Evolutionary conservation across 441 rosid genomes (phyloP).

Genomic region (Pelargonium myrrhifolium): DNA sequence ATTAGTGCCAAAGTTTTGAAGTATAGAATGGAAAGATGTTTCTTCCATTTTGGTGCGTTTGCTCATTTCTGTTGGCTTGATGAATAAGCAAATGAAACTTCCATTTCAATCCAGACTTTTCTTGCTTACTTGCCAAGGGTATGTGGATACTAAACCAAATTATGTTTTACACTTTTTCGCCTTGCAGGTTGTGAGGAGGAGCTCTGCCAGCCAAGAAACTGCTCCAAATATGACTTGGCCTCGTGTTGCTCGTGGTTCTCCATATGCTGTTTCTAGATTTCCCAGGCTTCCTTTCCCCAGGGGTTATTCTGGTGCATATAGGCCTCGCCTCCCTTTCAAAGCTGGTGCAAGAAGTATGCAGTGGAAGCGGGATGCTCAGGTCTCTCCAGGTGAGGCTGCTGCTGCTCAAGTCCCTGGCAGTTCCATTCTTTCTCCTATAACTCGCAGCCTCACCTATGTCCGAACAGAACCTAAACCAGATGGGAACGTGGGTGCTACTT

Average conservation of each 20-base stretch:
- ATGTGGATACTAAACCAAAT: slow-evolving; percentile 15
- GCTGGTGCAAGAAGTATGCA: slow-evolving; percentile 80
- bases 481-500: slow-evolving; percentile 29
- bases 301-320: slow-evolving; percentile 42
- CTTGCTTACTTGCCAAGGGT: background rate
- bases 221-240: slow-evolving; percentile 53
- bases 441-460: slow-evolving; percentile 76
- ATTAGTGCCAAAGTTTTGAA: no score
- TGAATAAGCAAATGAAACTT: background rate
- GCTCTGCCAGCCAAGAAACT: slow-evolving; percentile 45
- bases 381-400: slow-evolving; percentile 32
- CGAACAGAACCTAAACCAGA: slow-evolving; percentile 56
- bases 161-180: background rate
- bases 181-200: slow-evolving; percentile 68
- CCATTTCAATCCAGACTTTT: background rate
- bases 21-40: no score
- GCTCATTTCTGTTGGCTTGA: background rate
- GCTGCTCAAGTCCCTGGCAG: slow-evolving; percentile 27
- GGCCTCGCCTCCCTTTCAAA: slow-evolving; percentile 52
- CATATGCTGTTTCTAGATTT: slow-evolving; percentile 46
- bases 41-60: background rate
- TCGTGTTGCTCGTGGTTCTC: slow-evolving; percentile 35
- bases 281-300: slow-evolving; percentile 51
- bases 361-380: slow-evolving; percentile 80
- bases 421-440: slow-evolving; percentile 24